Conservation (phyloP, 768 basidiomycete species). For the Pleurotus giganteus region DNA sequence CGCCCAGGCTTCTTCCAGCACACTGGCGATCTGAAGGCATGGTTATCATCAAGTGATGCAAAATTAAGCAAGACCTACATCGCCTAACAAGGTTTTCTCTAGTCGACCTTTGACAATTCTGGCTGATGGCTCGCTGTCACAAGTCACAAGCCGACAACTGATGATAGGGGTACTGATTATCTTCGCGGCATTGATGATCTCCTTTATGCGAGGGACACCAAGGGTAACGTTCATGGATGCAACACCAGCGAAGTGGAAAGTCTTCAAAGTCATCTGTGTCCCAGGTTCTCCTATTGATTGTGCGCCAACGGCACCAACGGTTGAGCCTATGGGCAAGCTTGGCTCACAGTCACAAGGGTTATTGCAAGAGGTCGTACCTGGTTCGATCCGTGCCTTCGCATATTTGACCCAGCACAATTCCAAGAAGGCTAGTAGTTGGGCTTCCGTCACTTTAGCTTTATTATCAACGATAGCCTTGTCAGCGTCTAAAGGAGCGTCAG, state of each 20-base stretch:
- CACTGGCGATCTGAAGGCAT: constrained; percentile 70
- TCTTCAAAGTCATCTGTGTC: constrained; percentile 99
- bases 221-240: constrained; percentile 99
- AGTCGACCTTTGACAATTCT: constrained; percentile 96
- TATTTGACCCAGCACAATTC: constrained; percentile 90
- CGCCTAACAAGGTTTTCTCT: constrained; percentile 92
- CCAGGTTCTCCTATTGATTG: constrained; percentile 99
- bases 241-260: constrained; percentile 99
- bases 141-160: constrained; percentile 88
- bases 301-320: constrained; percentile 97
- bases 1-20: constrained; percentile 96
- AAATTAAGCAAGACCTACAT: constrained; percentile 50
- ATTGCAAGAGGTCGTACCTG: constrained; percentile 46
- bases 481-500: constrained; percentile 39
- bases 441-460: constrained; percentile 82
- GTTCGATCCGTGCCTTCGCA: constrained; percentile 94
- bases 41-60: neutral
- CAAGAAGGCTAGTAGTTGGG: constrained; percentile 77
- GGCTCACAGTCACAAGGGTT: neutral
- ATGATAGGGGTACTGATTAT: constrained; percentile 97
- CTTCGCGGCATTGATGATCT: constrained; percentile 99
- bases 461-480: constrained; percentile 84
- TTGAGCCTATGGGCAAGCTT: constrained; percentile 63
- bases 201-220: constrained; percentile 99
- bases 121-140: constrained; percentile 88